Evolutionary conservation across 139 green algal genomes (phyloP).

Genomic region (Zygnema circumcarinatum): DNA sequence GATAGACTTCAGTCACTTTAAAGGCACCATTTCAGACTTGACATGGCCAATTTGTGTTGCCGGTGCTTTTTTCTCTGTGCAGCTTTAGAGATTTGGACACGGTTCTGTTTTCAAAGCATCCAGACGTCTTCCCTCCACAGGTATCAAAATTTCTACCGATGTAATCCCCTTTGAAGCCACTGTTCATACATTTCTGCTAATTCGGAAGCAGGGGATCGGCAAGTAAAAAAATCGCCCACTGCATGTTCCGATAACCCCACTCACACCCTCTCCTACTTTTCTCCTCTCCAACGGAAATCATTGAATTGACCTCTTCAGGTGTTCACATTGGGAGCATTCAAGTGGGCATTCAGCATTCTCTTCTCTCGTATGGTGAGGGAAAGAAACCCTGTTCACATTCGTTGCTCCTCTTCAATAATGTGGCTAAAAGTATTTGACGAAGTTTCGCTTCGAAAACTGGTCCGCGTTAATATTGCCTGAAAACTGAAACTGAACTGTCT

Average conservation of each 20-base stretch:
- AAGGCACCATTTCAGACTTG: too few relatives aligned
- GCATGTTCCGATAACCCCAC: background rate
- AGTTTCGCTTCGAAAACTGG: background rate
- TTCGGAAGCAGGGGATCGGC: constrained; percentile 45
- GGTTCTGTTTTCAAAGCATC: constrained; percentile 39
- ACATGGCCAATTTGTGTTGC: too few relatives aligned
- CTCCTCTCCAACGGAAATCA: background rate
- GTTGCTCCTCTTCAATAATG: background rate
- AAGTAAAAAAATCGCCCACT: background rate
- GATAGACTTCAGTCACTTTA: too few relatives aligned
- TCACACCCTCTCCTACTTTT: background rate
- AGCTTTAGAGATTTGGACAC: constrained; percentile 29
- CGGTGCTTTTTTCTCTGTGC: too few relatives aligned
- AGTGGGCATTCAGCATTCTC: constrained; percentile 70
- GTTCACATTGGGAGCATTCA: constrained; percentile 57
- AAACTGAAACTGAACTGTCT: background rate
- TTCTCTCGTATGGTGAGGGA: constrained; percentile 66
- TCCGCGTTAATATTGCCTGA: background rate
- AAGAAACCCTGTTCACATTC: too few relatives aligned
- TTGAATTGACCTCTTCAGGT: background rate
- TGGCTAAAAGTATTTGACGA: background rate
- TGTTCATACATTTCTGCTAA: constrained; percentile 57
- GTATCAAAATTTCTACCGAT: too few relatives aligned
- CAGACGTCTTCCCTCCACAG: constrained; percentile 51
- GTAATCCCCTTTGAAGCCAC: too few relatives aligned